Percentiles rank a stretch among this genome's conserved stretches.
These are phyloP conservation scores for Diplodia seriata DNA, from an alignment of 2,329 filamentous ascomycete species.

Conservation along the genomic window DNA sequence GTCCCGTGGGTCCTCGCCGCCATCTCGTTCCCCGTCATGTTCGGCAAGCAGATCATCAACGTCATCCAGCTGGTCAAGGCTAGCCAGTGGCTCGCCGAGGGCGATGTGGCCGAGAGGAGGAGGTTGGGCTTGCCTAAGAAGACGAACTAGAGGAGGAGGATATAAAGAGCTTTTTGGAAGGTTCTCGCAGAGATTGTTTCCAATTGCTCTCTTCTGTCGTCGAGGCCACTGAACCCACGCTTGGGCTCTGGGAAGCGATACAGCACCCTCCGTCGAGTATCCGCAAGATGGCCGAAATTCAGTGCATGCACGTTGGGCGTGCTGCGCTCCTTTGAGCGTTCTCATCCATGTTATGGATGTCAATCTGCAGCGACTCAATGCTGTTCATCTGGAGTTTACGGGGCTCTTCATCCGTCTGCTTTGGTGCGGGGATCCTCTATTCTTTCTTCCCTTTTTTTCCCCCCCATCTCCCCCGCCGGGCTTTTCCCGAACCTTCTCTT, in stretches of 20 bases:
- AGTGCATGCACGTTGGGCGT: background rate
- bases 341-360: background rate
- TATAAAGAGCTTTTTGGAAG: background rate
- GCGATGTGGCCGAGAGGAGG: slow-evolving; percentile 73
- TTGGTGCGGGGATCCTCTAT: background rate
- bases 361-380: background rate
- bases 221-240: background rate
- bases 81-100: slow-evolving; percentile 88
- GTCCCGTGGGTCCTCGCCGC: slow-evolving; percentile 81
- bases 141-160: slow-evolving; percentile 35
- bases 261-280: background rate
- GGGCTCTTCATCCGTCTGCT: background rate
- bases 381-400: background rate
- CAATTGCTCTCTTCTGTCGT: background rate
- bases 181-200: background rate
- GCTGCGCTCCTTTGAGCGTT: background rate
- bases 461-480: no score
- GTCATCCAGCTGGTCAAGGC: slow-evolving; percentile 93
- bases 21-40: slow-evolving; percentile 85
- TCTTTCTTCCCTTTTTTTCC: background rate
- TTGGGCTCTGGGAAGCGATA: background rate
- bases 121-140: slow-evolving; percentile 49
- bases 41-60: slow-evolving; percentile 91
- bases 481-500: background rate
- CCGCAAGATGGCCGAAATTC: background rate